A percentile compares a stretch with the other conserved stretches of the same genome.
Conservation (phyloP, 2,329 filamentous ascomycete species). For the Cladorrhinum sp. region DNA sequence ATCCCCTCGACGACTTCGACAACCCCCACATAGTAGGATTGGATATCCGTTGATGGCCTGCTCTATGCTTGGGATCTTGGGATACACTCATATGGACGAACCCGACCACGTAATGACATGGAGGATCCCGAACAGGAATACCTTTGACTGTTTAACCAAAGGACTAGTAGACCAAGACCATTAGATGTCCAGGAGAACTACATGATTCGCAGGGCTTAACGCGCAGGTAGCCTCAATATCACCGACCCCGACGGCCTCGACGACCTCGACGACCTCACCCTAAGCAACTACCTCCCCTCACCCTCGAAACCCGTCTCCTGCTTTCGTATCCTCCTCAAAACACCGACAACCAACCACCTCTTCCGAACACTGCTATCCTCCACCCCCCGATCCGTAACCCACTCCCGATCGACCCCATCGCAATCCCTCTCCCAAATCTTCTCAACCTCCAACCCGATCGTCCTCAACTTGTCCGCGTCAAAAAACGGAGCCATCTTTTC, state of each 20-base stretch:
- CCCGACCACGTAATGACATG: too few relatives aligned
- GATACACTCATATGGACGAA: too few relatives aligned
- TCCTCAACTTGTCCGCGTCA: slow-evolving; percentile 42
- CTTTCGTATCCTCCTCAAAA: slow-evolving; percentile 41
- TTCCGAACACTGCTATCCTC: slow-evolving; percentile 64
- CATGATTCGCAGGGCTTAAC: too few relatives aligned
- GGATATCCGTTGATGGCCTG: too few relatives aligned
- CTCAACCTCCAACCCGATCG: slow-evolving; percentile 57
- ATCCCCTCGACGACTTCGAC: background rate
- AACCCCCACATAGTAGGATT: too few relatives aligned
- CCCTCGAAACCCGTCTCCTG: background rate
- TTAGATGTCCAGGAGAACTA: too few relatives aligned
- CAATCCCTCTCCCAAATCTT: slow-evolving; percentile 67
- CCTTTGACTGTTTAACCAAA: too few relatives aligned
- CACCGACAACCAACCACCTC: slow-evolving; percentile 65
- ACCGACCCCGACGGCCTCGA: too few relatives aligned
- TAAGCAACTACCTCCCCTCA: background rate
- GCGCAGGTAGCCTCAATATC: too few relatives aligned
- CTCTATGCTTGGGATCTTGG: too few relatives aligned
- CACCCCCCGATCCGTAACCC: slow-evolving; percentile 56
- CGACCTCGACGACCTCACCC: background rate
- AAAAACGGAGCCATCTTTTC: slow-evolving; percentile 66
- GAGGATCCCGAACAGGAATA: too few relatives aligned
- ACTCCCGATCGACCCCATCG: slow-evolving; percentile 59
- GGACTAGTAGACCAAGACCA: too few relatives aligned